Evolutionary conservation across 768 basidiomycete genomes (phyloP).

Genomic region (Phlegmacium glaucopus): DNA sequence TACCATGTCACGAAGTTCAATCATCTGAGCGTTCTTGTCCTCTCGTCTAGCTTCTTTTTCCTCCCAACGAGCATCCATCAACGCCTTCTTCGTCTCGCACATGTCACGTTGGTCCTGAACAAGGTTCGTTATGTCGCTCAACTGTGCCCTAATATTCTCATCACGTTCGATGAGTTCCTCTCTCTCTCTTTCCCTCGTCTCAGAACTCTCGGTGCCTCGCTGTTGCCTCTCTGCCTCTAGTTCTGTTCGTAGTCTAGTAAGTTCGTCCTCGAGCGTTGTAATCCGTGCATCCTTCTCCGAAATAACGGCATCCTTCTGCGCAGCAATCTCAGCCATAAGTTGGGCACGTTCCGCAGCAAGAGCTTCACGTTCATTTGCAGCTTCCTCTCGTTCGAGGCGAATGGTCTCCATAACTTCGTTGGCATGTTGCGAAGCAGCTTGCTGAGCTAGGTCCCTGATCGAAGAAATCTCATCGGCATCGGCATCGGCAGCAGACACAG

Average conservation of each 20-base stretch:
- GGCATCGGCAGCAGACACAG: slow-evolving; percentile 29
- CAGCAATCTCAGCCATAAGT: slow-evolving; percentile 36
- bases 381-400: slow-evolving; percentile 55
- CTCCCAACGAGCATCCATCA: slow-evolving; percentile 59
- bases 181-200: slow-evolving; percentile 57
- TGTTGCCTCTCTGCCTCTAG: slow-evolving; percentile 61
- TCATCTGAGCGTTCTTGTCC: slow-evolving; percentile 55
- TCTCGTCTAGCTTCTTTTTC: slow-evolving; percentile 58
- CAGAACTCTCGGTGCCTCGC: slow-evolving; percentile 55
- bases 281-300: slow-evolving; percentile 57
- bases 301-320: slow-evolving; percentile 48
- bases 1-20: slow-evolving; percentile 60
- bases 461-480: slow-evolving; percentile 34
- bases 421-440: slow-evolving; percentile 55
- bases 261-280: slow-evolving; percentile 57
- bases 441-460: slow-evolving; percentile 39
- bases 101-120: slow-evolving; percentile 65
- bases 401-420: slow-evolving; percentile 58
- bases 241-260: slow-evolving; percentile 52
- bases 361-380: slow-evolving; percentile 50
- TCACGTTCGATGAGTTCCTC: slow-evolving; percentile 57
- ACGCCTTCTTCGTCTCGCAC: slow-evolving; percentile 54
- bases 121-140: slow-evolving; percentile 70
- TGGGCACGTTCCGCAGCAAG: slow-evolving; percentile 53
- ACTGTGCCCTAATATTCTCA: slow-evolving; percentile 54